Evolutionary conservation across 176 grass and related monocot genomes (phyloP), one percentile per base, ranked within the genome.

Genomic region (Microstegium vimineum): DNA sequence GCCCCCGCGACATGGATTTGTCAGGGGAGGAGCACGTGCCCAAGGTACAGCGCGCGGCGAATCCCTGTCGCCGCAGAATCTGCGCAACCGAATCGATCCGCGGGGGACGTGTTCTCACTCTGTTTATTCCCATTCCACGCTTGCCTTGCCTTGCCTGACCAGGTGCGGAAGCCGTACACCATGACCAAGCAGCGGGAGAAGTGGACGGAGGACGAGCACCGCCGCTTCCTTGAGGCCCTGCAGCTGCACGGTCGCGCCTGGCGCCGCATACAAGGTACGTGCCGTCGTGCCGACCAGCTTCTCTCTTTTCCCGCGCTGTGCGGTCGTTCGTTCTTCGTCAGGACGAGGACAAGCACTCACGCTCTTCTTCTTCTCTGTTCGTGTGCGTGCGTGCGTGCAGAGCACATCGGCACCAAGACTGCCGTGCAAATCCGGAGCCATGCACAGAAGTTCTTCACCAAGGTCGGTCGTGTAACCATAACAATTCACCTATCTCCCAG

Each of bases 401-500:
- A 89, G 67, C 86, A 98, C 80, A 89, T 98, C 31, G 86, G 95
- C 78, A 98, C 92, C 86, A 98, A 94, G 90, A 98, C 95, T 1
- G 89, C 95, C 8, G 93, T 98, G 81, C 95, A 98, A 76, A 93
- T 98, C 85, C 90, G 95, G 67, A 98, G 95, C 75, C 95, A 98
- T 81, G 95, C 95, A 65, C 95, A 98, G 84, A 98, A 98, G 88
- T 98, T 98, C 86, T 98, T 98, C 86, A 91, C 95, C 61, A 98
- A 98, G 95, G 95, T 97, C 83, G 95, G 94, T 97, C 83, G 71
- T 80, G 66, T 82, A 22, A 25, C 77, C 62, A 11, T 77, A 18
- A 15, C 30, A 36, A 27, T 62, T 28, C 60, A n/a, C 68, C 33
- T 63, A 49, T 65, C 2, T 78, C 77, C 54, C 14, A 45, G 12